A percentile compares a stretch with the other conserved stretches of the same genome.
These are phyloP conservation scores for Mycena indigotica DNA, from an alignment of 768 basidiomycete species.

Conservation along the genomic window DNA sequence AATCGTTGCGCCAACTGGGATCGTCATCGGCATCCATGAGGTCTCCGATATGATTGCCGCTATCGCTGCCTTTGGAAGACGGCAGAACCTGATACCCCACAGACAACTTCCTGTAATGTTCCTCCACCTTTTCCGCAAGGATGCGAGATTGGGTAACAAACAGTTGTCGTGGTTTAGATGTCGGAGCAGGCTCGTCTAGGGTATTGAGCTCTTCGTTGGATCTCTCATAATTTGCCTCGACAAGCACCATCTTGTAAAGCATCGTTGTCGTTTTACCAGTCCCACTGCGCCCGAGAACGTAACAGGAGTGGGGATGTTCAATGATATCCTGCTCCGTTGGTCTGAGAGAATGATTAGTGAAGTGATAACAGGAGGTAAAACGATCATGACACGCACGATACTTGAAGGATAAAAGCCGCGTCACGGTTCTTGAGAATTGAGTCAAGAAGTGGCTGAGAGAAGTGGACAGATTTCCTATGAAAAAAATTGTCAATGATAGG, in stretches of 20 bases:
- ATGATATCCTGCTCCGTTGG: slow-evolving; percentile 58
- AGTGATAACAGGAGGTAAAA: background rate
- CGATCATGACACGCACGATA: slow-evolving; percentile 44
- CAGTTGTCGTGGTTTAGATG: slow-evolving; percentile 48
- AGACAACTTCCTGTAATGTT: slow-evolving; percentile 44
- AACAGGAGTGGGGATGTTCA: slow-evolving; percentile 61
- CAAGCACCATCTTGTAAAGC: slow-evolving; percentile 73
- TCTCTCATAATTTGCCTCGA: slow-evolving; percentile 57
- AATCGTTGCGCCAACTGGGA: slow-evolving; percentile 39
- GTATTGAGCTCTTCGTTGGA: slow-evolving; percentile 27
- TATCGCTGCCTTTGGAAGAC: slow-evolving; percentile 8
- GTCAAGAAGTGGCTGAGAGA: slow-evolving; percentile 40
- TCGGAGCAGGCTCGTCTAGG: background rate
- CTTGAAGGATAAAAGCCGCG: slow-evolving; percentile 44
- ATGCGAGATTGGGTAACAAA: slow-evolving; percentile 54
- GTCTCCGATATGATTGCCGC: slow-evolving; percentile 20
- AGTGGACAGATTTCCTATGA: slow-evolving; percentile 50
- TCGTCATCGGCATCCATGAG: slow-evolving; percentile 49
- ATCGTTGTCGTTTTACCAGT: slow-evolving; percentile 67
- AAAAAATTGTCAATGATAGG: background rate
- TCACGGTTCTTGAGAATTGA: slow-evolving; percentile 55
- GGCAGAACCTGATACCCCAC: slow-evolving; percentile 14
- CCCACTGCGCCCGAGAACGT: slow-evolving; percentile 70
- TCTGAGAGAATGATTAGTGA: slow-evolving; percentile 24
- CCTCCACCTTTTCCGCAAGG: slow-evolving; percentile 50